Base-by-base conservation (phyloP, 768 basidiomycete species). In the Pleurotus citrinopileatus region DNA sequence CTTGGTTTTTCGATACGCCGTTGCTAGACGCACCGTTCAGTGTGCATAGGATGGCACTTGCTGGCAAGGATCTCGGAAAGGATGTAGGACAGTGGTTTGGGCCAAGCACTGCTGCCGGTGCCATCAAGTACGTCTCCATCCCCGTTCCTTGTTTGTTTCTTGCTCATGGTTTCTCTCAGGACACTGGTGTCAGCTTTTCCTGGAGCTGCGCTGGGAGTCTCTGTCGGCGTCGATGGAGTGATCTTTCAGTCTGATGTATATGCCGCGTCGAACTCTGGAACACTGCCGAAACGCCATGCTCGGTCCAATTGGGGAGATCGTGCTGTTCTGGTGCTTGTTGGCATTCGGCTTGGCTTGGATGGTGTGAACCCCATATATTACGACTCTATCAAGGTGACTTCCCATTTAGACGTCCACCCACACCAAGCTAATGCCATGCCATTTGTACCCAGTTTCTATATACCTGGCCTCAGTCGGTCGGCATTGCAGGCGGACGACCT, bases 51-150 rank as follows among this genome's bases (percentile, higher is more conserved):
- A 97, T 99, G 89, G 95, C 95, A 0, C 74, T 94, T 19, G 89
- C 94, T 0, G 96, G 96, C 0, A 95, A 98, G 65, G 89, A 94
- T 61, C 79, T 98, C 1, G 96, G 96, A 10, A 98, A 91, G n/a
- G 91, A 94, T 59, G 89, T 98, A 0, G 96, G 96, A 1, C 89
- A 94, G 68, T 98, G 96, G 96, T 98, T 98, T 63, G 96, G 96
- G 0, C 96, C 96, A 0, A 95, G 91, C 64, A 94, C 91, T 0
- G 97, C 96, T n/a, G 94, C 95, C 6, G 94, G 95, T 32, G 95
- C 94, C 9, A 89, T 98, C 72, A 93, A 89, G 89, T 92, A 64
- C 53, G 79, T 66, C 7, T 43, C 19, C 7, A 25, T 54, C 23
- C 20, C 27, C 9, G 53, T 34, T 9, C 38, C 37, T 52, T 3